Evolutionary conservation across 495 filamentous ascomycete species (phyloP).

Genomic region (Penicillium pulvis): DNA sequence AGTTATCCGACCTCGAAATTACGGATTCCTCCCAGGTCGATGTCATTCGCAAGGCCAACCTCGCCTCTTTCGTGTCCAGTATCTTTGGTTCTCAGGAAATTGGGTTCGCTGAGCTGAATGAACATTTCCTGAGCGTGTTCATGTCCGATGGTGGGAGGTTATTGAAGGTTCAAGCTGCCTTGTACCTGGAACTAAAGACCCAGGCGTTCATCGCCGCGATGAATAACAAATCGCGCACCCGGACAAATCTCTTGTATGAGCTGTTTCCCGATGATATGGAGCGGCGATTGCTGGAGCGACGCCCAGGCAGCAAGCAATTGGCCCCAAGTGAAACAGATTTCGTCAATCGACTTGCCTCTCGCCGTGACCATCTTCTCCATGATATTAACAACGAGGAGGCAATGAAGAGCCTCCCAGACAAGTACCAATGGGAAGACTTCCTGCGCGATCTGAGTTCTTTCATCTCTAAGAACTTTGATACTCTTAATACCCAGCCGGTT

Average conservation of each 20-base stretch:
- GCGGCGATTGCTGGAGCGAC: conserved; percentile 61
- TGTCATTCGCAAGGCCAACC: conserved; percentile 81
- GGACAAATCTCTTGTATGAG: conserved; percentile 68
- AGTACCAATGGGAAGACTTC: conserved; percentile 82
- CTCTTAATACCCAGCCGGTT: conserved; percentile 58
- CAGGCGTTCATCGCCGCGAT: conserved; percentile 79
- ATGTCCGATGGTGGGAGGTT: conserved; percentile 73
- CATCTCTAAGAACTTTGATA: conserved; percentile 72
- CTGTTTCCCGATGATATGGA: conserved; percentile 75
- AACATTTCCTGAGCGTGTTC: conserved; percentile 83
- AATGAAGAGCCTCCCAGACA: conserved; percentile 65
- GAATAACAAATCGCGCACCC: conserved; percentile 61
- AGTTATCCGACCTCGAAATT: conserved; percentile 71
- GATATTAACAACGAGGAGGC: conserved; percentile 63
- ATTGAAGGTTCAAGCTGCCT: conserved; percentile 66
- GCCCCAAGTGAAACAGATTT: conserved; percentile 76
- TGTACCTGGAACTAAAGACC: conserved; percentile 85
- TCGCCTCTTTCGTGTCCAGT: conserved; percentile 81
- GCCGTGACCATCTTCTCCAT: conserved; percentile 66
- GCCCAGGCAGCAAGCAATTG: conserved; percentile 63
- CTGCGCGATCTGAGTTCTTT: conserved; percentile 71
- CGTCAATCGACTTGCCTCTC: conserved; percentile 60
- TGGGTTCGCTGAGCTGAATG: conserved; percentile 78
- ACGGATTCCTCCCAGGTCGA: conserved; percentile 66
- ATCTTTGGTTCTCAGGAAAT: conserved; percentile 85